Base-by-base conservation (phyloP, 768 basidiomycete genomes). In the Tephrocybe sp. region DNA sequence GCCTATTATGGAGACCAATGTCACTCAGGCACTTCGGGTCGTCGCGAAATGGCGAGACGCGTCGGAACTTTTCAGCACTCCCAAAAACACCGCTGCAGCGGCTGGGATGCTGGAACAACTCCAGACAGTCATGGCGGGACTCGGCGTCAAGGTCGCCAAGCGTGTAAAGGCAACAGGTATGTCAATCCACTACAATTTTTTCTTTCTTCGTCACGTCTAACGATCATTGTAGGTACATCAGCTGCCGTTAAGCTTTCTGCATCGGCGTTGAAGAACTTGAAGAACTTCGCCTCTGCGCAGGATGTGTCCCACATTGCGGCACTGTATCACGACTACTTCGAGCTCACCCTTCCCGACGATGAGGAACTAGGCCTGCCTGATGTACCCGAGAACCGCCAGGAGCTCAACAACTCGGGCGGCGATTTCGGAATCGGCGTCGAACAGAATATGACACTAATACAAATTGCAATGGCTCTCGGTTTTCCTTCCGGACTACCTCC, bases 361-460 rank as follows among this genome's bases (percentile, higher is more conserved):
- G 41, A 42, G 0, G 44, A 18, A 31, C 25, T 1, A 26, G 37
- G 7, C 3, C 24, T 9, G 13, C 4, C 19, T 3, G 28, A 18
- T 39, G 21, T 16, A 25, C 60, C 58, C 11, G 41, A 46, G 1
- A 35, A 44, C 39, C 41, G 37, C 7, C n/a, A n/a, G 38, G n/a
- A n/a, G n/a, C n/a, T n/a, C n/a, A n/a, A n/a, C n/a, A n/a, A n/a
- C n/a, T n/a, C n/a, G n/a, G n/a, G 35, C 4, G 52, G 47, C 0
- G 52, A 56, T 24, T 47, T 47, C 2, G 49, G 49, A 6, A 40
- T 51, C 25, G 56, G 51, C 24, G 25, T 51, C 1, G 54, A 56
- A 36, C 3, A n/a, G 11, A 42, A 6, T 5, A 53, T 56, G 37
- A 30, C 19, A 7, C 28, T 49, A 1, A 53, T 53, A 22, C 19